These are phyloP conservation scores for Monilinia laxa DNA, from an alignment of 2,329 filamentous ascomycete species.

Conservation along the genomic window DNA sequence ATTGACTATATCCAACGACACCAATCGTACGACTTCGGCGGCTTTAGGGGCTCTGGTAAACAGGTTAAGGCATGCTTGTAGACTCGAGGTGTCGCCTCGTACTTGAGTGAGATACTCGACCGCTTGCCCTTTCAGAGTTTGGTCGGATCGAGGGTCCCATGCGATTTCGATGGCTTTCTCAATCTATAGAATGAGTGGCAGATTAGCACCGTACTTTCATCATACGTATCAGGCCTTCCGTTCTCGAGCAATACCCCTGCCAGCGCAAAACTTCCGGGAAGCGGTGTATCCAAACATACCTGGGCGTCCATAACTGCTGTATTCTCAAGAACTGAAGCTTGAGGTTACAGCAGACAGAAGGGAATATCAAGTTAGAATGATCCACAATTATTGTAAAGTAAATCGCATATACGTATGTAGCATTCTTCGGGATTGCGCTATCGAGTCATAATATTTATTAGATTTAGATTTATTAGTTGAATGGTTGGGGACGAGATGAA, in stretches of 20 bases:
- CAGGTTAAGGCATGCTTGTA: constrained; percentile 84
- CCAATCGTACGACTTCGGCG: constrained; percentile 82
- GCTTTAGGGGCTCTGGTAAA: constrained; percentile 76
- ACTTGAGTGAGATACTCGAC: constrained; percentile 78
- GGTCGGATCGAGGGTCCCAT: constrained; percentile 76
- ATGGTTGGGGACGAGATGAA: constrained; percentile 25
- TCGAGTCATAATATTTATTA: constrained; percentile 33
- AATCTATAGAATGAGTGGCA: constrained; percentile 57
- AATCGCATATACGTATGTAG: constrained; percentile 32
- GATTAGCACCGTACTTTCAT: constrained; percentile 10
- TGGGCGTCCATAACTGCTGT: constrained; percentile 39
- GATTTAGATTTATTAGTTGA: constrained; percentile 24
- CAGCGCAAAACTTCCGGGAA: not conserved
- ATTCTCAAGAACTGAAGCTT: constrained; percentile 20
- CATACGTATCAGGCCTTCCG: not conserved
- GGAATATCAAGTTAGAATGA: constrained; percentile 14
- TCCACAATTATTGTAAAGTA: constrained; percentile 31
- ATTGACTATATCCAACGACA: constrained; percentile 90
- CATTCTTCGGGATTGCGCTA: constrained; percentile 36
- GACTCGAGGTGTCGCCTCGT: constrained; percentile 77
- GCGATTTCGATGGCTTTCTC: constrained; percentile 95
- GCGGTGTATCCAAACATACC: constrained; percentile 33
- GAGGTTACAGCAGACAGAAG: constrained; percentile 20
- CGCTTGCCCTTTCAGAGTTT: constrained; percentile 74
- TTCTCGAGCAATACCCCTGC: not conserved